Conservation (phyloP, 768 basidiomycete genomes). For the Lactarius psammicola region DNA sequence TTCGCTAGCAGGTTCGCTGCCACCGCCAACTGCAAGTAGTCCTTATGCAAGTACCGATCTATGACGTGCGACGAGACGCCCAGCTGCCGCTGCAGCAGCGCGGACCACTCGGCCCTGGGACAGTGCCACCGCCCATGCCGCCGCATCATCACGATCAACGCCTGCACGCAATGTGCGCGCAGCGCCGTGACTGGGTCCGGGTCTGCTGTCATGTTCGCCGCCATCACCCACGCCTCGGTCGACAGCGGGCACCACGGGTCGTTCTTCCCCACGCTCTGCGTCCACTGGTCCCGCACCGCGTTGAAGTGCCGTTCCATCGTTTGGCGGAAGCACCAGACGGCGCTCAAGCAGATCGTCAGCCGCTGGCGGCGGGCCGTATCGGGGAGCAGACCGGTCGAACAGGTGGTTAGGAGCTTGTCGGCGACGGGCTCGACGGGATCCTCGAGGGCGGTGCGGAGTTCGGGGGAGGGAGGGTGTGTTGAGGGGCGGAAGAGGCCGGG, state of each 20-base stretch:
- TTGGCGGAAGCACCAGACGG: slow-evolving; percentile 13
- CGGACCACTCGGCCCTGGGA: neutral
- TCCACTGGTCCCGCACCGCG: slow-evolving; percentile 12
- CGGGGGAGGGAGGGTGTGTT: neutral
- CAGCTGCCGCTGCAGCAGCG: slow-evolving; percentile 16
- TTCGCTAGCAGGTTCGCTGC: slow-evolving; percentile 6
- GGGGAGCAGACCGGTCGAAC: slow-evolving; percentile 13
- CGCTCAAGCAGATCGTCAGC: slow-evolving; percentile 11
- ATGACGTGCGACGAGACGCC: neutral
- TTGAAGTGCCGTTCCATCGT: slow-evolving; percentile 8
- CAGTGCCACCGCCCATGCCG: slow-evolving; percentile 15
- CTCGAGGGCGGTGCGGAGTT: slow-evolving; percentile 4
- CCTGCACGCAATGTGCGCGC: slow-evolving; percentile 18
- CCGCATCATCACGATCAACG: slow-evolving; percentile 12
- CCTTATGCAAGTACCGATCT: neutral
- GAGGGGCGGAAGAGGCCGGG: slow-evolving; percentile 13
- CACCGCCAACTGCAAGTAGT: slow-evolving; percentile 12
- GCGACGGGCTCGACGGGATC: neutral
- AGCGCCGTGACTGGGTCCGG: slow-evolving; percentile 2
- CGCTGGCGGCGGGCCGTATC: slow-evolving; percentile 12
- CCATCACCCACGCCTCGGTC: slow-evolving; percentile 13
- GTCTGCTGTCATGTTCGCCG: slow-evolving; percentile 5
- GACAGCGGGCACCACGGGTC: slow-evolving; percentile 20
- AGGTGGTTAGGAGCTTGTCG: slow-evolving; percentile 7
- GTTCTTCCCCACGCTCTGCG: neutral